These are phyloP conservation scores for Apiospora koreana DNA, from an alignment of 2,329 filamentous ascomycete species.

Conservation along the genomic window DNA sequence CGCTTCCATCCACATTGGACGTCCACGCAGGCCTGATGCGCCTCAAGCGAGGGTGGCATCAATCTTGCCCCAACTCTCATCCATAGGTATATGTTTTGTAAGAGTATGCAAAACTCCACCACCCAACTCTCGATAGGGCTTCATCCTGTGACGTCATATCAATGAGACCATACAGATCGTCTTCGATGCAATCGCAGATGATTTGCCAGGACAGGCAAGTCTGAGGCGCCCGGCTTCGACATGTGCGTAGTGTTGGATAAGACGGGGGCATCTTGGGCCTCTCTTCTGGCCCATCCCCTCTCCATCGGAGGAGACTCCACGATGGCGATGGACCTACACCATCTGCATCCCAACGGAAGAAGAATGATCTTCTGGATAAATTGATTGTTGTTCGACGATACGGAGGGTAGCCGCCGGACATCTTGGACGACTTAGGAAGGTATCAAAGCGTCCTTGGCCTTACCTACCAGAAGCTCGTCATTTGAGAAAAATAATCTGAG, in stretches of 20 bases:
- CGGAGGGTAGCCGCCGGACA: background rate
- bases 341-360: background rate
- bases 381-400: background rate
- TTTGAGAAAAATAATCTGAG: background rate
- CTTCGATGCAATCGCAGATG: background rate
- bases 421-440: conserved; percentile 6
- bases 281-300: background rate
- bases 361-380: conserved; percentile 5
- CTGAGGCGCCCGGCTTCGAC: background rate
- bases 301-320: background rate
- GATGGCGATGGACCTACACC: conserved; percentile 4
- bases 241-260: background rate
- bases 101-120: background rate
- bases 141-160: background rate
- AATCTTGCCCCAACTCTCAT: background rate
- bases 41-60: conserved; percentile 5
- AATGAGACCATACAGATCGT: background rate
- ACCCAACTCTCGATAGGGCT: background rate
- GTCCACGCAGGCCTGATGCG: background rate
- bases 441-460: background rate
- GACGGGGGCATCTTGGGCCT: background rate
- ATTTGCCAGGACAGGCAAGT: background rate
- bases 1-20: background rate
- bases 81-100: background rate
- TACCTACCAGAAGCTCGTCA: background rate